Base-by-base conservation (phyloP, 179 eudicot genomes). In the Beta macrorhiza region DNA sequence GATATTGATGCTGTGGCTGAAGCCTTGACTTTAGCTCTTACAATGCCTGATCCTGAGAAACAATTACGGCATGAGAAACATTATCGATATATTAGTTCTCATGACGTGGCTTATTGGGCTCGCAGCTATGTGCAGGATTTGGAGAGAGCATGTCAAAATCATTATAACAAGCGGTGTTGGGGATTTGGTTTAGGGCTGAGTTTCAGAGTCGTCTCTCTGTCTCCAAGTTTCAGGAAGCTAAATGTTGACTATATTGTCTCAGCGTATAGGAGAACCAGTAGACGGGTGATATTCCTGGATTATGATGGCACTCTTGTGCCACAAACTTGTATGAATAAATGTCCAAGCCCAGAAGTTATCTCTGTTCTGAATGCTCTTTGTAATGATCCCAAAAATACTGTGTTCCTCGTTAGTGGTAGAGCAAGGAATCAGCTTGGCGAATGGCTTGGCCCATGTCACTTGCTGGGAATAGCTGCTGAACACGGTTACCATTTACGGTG, bases 81-180 rank as follows among this genome's bases (percentile, higher is more conserved):
- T 85, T 93, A 87, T 80, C 87, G 89, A 32, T 94, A 93, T 79
- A 91, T 94, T 74, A 93, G 94, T 67, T 91, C 98, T 81, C 97
- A 94, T 73, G 93, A 94, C 70, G 95, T 94, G 76, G 97, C 93
- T 45, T 94, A 91, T 79, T 94, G 98, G 98, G 94, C 94, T 5
- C 90, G 91, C 78, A 94, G 97, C 81, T 94, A 93, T 87, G 78
- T 91, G 84, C 93, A 89, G 63, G 97, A 93, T 80, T 78, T 94
- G 88, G 92, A 90, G 85, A 90, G 95, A 78, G 91, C 98, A 17
- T 91, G 94, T 82, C 88, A 90, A 72, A 91, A 90, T 74, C 98
- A 94, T 74, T 93, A 91, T 70, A 85, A 80, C 42, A 93, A 91
- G 80, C 87, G 94, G 2, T 94, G 94, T 64, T 94, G 97, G 97